Percentiles rank a stretch among this genome's conserved stretches.
Conservation (phyloP, 2,329 filamentous ascomycete species). For the Fusarium sp. region DNA sequence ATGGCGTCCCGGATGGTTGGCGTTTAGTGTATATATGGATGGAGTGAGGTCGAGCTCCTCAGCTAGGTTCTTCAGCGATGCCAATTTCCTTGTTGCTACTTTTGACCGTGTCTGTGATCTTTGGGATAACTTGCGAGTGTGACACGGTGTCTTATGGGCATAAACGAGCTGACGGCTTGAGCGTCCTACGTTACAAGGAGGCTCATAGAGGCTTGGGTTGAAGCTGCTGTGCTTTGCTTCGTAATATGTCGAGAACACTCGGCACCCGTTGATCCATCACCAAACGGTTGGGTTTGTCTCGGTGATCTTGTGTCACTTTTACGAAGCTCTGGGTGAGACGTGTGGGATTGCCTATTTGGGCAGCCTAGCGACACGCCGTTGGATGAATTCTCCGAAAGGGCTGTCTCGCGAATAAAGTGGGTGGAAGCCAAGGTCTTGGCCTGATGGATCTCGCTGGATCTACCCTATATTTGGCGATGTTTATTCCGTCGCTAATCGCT, state of each 20-base stretch:
- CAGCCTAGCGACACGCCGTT: not conserved
- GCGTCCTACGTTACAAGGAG: not conserved
- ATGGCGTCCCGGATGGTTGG: slow-evolving; percentile 36
- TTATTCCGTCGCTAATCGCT: not conserved
- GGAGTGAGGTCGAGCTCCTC: slow-evolving; percentile 37
- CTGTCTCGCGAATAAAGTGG: not conserved
- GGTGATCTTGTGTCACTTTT: not conserved
- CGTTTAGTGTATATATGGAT: slow-evolving; percentile 42
- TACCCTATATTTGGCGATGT: not conserved
- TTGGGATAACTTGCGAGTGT: not conserved
- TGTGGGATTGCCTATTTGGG: not conserved
- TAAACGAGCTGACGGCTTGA: not conserved
- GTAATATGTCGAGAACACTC: not conserved
- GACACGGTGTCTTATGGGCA: not conserved
- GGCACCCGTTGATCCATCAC: not conserved
- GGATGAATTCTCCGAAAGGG: not conserved
- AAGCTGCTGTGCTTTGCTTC: not conserved
- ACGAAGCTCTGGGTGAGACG: not conserved
- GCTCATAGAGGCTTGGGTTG: too few relatives aligned
- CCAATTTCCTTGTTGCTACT: slow-evolving; percentile 34
- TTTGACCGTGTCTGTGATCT: not conserved
- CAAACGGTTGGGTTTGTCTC: not conserved
- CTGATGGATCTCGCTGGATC: not conserved
- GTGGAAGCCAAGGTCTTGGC: not conserved
- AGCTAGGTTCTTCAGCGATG: slow-evolving; percentile 38